Percentiles rank a stretch among this genome's conserved stretches.
These are phyloP conservation scores for Capsicum pubescens DNA, from an alignment of 257 asterid genomes.

Conservation along the genomic window DNA sequence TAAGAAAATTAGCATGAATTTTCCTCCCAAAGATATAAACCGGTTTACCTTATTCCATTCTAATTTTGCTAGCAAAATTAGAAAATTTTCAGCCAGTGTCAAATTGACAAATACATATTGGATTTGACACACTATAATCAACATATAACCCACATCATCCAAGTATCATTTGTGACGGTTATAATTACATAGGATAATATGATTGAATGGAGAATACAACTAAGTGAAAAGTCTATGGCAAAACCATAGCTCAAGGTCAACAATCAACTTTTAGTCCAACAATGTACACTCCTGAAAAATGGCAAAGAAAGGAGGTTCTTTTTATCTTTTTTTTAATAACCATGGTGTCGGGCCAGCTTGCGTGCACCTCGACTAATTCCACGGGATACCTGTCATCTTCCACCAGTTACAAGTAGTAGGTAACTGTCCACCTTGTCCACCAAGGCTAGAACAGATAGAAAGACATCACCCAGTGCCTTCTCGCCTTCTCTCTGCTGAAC, in stretches of 20 bases:
- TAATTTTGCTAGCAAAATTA: background rate
- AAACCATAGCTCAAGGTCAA: slow-evolving; percentile 24
- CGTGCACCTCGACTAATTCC: too few species aligned
- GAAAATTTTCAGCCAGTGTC: background rate
- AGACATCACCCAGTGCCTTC: too few species aligned
- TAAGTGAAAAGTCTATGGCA: background rate
- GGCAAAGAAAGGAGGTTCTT: background rate
- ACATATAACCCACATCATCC: background rate
- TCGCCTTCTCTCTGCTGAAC: too few species aligned
- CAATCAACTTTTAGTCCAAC: slow-evolving; percentile 7
- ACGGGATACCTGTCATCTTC: too few species aligned
- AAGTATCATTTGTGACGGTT: background rate
- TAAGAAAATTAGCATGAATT: background rate
- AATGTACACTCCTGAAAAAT: background rate
- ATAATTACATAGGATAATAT: background rate
- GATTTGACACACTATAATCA: slow-evolving; percentile 2
- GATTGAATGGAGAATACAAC: slow-evolving; percentile 6
- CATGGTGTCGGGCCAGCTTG: too few species aligned
- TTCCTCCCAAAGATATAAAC: slow-evolving; percentile 1
- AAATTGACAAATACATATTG: background rate
- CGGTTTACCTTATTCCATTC: background rate
- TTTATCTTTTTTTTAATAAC: background rate
- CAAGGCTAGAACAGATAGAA: too few species aligned
- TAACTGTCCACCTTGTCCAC: too few species aligned
- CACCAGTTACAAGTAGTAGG: too few species aligned